These are phyloP conservation scores for Eustoma russellianum DNA, from an alignment of 257 asterid species.

Conservation along the genomic window DNA sequence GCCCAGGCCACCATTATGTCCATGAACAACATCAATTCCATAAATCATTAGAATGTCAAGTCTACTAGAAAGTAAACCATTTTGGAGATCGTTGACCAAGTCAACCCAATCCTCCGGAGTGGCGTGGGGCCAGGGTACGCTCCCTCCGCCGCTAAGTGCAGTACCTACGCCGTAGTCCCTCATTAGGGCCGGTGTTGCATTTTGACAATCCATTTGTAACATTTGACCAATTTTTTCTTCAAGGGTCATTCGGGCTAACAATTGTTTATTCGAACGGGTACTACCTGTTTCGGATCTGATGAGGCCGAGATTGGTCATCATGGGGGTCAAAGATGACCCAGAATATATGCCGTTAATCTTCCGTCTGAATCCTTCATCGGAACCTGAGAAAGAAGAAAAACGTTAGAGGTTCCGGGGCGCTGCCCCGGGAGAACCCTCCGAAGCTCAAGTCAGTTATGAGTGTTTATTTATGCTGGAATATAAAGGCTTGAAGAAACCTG, in stretches of 20 bases:
- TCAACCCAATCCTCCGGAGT: conserved; percentile 39
- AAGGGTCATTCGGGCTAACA: conserved; percentile 44
- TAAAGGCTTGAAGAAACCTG: too few species aligned
- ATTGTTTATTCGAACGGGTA: conserved; percentile 32
- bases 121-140: conserved; percentile 28
- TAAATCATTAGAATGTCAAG: conserved; percentile 50
- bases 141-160: conserved; percentile 51
- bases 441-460: too few species aligned
- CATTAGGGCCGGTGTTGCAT: conserved; percentile 25
- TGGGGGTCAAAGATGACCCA: too few species aligned
- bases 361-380: too few species aligned
- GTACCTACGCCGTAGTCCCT: conserved; percentile 48
- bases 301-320: too few species aligned
- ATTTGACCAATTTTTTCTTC: conserved; percentile 60
- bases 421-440: too few species aligned
- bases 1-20: conserved; percentile 52
- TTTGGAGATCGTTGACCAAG: conserved; percentile 40
- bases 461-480: too few species aligned
- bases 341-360: too few species aligned
- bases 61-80: conserved; percentile 40
- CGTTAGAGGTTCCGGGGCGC: too few species aligned
- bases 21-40: conserved; percentile 47
- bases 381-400: too few species aligned
- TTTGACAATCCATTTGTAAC: conserved; percentile 42
- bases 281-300: conserved; percentile 34